phyloP scores from a whole-genome alignment of 2,329 filamentous ascomycete genomes.

The Calonectria naviculata region DNA sequence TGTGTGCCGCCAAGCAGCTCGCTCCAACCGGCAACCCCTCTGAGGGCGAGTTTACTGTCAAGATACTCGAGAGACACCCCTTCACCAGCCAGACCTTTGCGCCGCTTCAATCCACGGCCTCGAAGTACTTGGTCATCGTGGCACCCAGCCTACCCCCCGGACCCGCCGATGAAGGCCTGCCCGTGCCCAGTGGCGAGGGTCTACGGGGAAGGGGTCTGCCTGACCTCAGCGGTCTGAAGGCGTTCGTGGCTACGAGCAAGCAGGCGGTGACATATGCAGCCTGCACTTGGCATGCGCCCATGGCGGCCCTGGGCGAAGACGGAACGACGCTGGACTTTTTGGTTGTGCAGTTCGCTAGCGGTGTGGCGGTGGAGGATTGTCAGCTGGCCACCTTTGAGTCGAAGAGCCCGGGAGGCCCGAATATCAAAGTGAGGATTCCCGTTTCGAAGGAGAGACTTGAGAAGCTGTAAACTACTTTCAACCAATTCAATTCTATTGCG shows the following conservation, averaged over 20 bases:
- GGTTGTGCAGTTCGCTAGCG: slow-evolving; percentile 90
- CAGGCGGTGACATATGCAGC: slow-evolving; percentile 93
- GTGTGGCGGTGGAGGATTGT: slow-evolving; percentile 84
- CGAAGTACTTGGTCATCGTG: slow-evolving; percentile 85
- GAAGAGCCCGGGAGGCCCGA: slow-evolving; percentile 51
- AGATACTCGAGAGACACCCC: slow-evolving; percentile 88
- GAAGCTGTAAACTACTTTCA: slow-evolving; percentile 19
- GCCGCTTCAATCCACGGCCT: slow-evolving; percentile 69
- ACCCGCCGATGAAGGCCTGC: slow-evolving; percentile 36
- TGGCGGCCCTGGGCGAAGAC: slow-evolving; percentile 80
- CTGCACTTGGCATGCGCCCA: slow-evolving; percentile 96
- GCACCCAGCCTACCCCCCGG: slow-evolving; percentile 76
- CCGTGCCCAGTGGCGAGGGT: slow-evolving; percentile 43
- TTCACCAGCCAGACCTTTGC: slow-evolving; percentile 95
- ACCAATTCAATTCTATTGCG: neutral
- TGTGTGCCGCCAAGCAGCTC: slow-evolving; percentile 66
- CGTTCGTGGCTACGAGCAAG: slow-evolving; percentile 80
- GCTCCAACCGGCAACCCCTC: slow-evolving; percentile 19
- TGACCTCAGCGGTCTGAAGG: slow-evolving; percentile 75
- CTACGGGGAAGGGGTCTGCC: slow-evolving; percentile 75
- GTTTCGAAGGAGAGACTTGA: slow-evolving; percentile 23
- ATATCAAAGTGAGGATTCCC: slow-evolving; percentile 49
- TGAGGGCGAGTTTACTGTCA: slow-evolving; percentile 64
- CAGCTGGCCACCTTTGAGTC: slow-evolving; percentile 73
- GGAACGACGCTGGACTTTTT: slow-evolving; percentile 81